Evolutionary conservation across 345 rosid species (phyloP).

Genomic region (Rhizophora apiculata): DNA sequence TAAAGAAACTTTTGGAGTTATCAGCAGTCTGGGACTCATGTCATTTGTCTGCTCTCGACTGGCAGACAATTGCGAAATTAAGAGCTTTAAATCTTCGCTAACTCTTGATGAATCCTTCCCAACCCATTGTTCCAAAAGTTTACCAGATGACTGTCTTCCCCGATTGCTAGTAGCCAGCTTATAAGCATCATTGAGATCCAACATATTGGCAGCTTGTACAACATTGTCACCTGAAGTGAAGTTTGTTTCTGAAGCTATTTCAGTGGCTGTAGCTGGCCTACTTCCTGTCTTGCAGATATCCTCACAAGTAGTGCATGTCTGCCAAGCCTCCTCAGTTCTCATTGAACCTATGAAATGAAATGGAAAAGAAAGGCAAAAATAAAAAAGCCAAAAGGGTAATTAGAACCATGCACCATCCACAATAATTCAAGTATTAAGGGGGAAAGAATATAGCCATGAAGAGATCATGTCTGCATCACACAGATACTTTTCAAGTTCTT

Average conservation of each 20-base stretch:
- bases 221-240: conserved; percentile 34
- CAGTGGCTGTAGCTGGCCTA: conserved; percentile 22
- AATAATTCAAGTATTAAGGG: neutral
- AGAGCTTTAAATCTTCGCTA: conserved; percentile 63
- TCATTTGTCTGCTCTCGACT: conserved; percentile 60
- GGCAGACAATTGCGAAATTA: conserved; percentile 72
- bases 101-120: conserved; percentile 69
- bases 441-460: neutral
- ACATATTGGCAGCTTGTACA: conserved; percentile 31
- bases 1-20: conserved; percentile 25
- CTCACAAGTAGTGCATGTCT: conserved; percentile 22
- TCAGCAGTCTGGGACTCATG: conserved; percentile 54
- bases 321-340: conserved; percentile 29
- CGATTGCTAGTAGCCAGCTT: conserved; percentile 59
- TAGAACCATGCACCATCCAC: neutral
- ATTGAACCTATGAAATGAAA: conserved; percentile 35
- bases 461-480: neutral
- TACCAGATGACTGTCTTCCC: conserved; percentile 52
- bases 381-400: neutral
- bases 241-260: conserved; percentile 40
- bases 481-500: neutral
- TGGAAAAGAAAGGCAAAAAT: neutral
- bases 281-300: conserved; percentile 22
- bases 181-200: conserved; percentile 86
- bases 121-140: conserved; percentile 60